Conservation (phyloP, 176 grass and related monocot species). For the Ensete glaucum region DNA sequence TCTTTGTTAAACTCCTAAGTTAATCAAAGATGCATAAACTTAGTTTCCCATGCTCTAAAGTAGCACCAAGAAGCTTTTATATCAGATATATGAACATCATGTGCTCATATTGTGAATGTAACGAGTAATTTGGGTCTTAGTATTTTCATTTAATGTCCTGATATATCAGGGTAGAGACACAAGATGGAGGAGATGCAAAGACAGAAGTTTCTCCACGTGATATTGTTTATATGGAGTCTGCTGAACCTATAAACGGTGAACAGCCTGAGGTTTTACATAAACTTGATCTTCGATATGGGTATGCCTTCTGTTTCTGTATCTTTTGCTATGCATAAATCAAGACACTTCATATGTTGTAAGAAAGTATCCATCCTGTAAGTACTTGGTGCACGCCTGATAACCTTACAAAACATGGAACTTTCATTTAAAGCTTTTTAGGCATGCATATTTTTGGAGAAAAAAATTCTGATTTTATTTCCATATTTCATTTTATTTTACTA, state of each 20-base stretch:
- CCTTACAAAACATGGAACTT: neutral
- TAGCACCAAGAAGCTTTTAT: neutral
- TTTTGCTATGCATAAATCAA: conserved; percentile 21
- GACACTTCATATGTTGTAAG: neutral
- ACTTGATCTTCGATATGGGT: conserved; percentile 97
- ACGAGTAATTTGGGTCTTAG: neutral
- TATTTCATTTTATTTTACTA: too few species aligned
- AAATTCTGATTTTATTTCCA: too few species aligned
- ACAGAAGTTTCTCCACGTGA: conserved; percentile 96
- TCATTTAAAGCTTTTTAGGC: neutral
- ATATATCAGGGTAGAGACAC: conserved; percentile 89
- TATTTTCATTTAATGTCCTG: conserved; percentile 12
- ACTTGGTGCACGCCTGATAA: neutral
- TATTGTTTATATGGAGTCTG: conserved; percentile 84
- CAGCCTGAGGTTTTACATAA: conserved; percentile 85
- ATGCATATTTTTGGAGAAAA: too few species aligned
- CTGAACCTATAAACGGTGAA: conserved; percentile 71
- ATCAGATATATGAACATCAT: neutral
- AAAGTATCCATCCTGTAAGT: neutral
- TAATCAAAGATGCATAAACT: neutral
- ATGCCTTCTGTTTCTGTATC: conserved; percentile 27
- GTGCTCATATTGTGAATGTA: neutral
- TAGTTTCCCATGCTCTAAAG: neutral
- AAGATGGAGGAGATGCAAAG: conserved; percentile 98
- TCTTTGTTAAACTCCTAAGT: neutral